Conservation (phyloP, 2,329 filamentous ascomycete species). For the Chalara sp. region DNA sequence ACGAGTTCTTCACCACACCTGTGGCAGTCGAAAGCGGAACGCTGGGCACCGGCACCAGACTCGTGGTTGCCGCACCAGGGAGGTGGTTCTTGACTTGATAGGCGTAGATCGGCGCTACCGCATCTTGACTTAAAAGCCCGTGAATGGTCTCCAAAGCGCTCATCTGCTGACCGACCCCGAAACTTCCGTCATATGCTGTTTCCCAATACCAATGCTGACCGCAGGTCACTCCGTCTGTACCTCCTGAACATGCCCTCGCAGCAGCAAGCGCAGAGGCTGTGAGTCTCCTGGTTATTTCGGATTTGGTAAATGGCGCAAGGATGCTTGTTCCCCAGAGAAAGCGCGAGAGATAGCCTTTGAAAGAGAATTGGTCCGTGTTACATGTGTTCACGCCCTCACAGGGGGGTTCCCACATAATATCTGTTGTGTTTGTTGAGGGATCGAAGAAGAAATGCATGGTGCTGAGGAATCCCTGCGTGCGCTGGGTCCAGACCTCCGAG, state of each 20-base stretch:
- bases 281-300: conserved; percentile 42
- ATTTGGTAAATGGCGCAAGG: conserved; percentile 47
- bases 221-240: conserved; percentile 44
- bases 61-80: not conserved
- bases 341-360: conserved; percentile 61
- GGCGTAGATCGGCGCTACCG: not conserved
- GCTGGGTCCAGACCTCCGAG: conserved; percentile 45
- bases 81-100: not conserved
- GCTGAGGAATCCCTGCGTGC: conserved; percentile 44
- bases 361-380: conserved; percentile 57
- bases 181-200: conserved; percentile 18
- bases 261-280: conserved; percentile 48
- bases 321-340: conserved; percentile 54
- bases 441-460: conserved; percentile 47
- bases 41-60: not conserved
- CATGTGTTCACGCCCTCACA: conserved; percentile 54
- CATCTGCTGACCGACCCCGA: conserved; percentile 59
- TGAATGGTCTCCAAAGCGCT: conserved; percentile 57
- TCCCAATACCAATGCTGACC: conserved; percentile 54
- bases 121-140: conserved; percentile 38
- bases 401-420: conserved; percentile 60
- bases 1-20: too few relatives aligned
- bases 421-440: conserved; percentile 42
- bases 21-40: too few relatives aligned
- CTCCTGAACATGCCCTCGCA: conserved; percentile 49